These are phyloP conservation scores for Fusarium cicatricum DNA, from an alignment of 2,329 filamentous ascomycete genomes.

Conservation along the genomic window DNA sequence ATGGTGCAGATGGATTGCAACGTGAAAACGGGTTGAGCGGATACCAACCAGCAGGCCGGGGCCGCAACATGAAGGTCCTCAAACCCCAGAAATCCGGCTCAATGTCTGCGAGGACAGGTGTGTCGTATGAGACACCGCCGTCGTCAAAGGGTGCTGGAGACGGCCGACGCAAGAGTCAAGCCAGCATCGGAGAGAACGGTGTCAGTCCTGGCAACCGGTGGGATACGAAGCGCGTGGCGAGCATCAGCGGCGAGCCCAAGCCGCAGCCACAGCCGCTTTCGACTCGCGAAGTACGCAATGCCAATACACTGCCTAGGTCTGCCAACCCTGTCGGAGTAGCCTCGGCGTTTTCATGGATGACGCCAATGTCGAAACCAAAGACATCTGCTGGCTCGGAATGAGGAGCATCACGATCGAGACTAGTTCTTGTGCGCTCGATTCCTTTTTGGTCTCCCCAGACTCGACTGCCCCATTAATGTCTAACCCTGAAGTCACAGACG, in stretches of 20 bases:
- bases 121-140: conserved; percentile 61
- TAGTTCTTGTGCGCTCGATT: not conserved
- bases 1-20: conserved; percentile 60
- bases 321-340: conserved; percentile 91
- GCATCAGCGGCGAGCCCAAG: conserved; percentile 52
- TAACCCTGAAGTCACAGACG: not conserved
- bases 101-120: conserved; percentile 58
- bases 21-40: conserved; percentile 66
- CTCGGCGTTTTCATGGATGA: conserved; percentile 94
- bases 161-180: conserved; percentile 63
- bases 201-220: conserved; percentile 52
- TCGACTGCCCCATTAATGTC: not conserved
- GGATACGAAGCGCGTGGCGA: conserved; percentile 62
- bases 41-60: conserved; percentile 73
- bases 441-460: conserved; percentile 16
- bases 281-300: conserved; percentile 50
- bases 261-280: conserved; percentile 43
- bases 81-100: conserved; percentile 76
- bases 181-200: conserved; percentile 44
- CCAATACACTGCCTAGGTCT: conserved; percentile 60
- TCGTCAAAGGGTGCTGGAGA: conserved; percentile 57
- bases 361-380: conserved; percentile 54
- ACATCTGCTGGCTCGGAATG: conserved; percentile 44
- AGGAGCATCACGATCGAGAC: not conserved
- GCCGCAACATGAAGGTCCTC: conserved; percentile 87